Evolutionary conservation across 805 yeast genomes (phyloP), one percentile per base, ranked within the genome.

Genomic region (Saccharomycopsis guyanensis): DNA sequence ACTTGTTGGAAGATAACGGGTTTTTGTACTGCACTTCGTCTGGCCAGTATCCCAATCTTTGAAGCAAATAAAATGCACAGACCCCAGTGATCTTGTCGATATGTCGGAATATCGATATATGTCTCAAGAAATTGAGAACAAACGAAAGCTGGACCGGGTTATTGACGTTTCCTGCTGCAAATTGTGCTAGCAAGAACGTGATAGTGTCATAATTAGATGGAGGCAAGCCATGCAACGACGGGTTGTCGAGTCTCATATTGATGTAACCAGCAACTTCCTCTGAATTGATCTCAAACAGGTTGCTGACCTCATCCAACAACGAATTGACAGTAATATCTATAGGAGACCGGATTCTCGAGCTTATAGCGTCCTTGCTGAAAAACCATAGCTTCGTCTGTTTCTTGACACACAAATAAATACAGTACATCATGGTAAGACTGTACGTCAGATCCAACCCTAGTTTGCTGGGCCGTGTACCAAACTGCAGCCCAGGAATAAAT

Each of bases 131-230:
- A 37, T 66, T 67, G 15, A 75, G 58, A 15, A 79, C 62, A 19
- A 75, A 59, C 0, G 86, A 71, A 43, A 73, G 78, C 4, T 72
- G 59, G 2, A 64, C 66, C 18, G 72, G 69, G 56, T 75, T 56
- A 42, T 79, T 77, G 0, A 73, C 56, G 40, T 79, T 77, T 0
- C 79, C 82, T 4, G 76, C 73, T 2, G 76, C 69, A 57, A 75
- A 82, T 36, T 75, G 74, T 49, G 71, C 73, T 45, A 82, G 57
- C 40, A 81, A 52, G 18, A 63, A 64, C 12, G 80, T 56, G 3
- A 75, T 60, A 1, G 68, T 66, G 0, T 66, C 59, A 49, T 63
- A 68, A 16, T 19, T 37, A 16, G 27, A 16, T 20, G 25, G 16
- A 18, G 19, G 16, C 6, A 20, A 15, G n/a, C 10, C n/a, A 8